Percentiles rank a stretch among this genome's conserved stretches.
Conservation (phyloP, 2,329 filamentous ascomycete species). For the Exserohilum turcica region DNA sequence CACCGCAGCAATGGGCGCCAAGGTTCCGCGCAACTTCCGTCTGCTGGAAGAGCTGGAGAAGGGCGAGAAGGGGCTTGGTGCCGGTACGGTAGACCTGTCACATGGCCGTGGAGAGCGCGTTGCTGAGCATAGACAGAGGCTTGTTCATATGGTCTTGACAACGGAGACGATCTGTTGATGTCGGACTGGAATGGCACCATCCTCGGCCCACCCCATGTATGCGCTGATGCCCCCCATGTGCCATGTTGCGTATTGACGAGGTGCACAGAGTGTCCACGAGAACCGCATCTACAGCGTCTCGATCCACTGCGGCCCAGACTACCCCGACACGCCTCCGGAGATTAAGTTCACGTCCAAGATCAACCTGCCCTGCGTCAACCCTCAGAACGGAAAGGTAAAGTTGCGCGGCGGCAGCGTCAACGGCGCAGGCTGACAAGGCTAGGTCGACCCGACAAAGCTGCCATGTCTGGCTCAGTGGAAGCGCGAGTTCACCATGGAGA, state of each 20-base stretch:
- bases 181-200: slow-evolving; percentile 99
- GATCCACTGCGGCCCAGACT: slow-evolving; percentile 89
- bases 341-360: slow-evolving; percentile 93
- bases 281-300: slow-evolving; percentile 99
- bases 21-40: slow-evolving; percentile 94
- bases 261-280: slow-evolving; percentile 82
- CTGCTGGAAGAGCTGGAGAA: slow-evolving; percentile 98
- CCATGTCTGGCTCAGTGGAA: slow-evolving; percentile 90
- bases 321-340: slow-evolving; percentile 85
- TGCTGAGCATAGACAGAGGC: slow-evolving; percentile 66
- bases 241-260: slow-evolving; percentile 5
- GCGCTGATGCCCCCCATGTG: slow-evolving; percentile 44
- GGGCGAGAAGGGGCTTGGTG: slow-evolving; percentile 95
- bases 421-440: slow-evolving; percentile 15
- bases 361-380: slow-evolving; percentile 93
- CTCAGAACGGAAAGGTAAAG: slow-evolving; percentile 71
- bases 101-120: neutral
- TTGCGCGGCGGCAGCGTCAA: neutral
- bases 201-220: slow-evolving; percentile 90
- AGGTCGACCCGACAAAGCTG: slow-evolving; percentile 83
- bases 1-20: slow-evolving; percentile 62
- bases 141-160: slow-evolving; percentile 94
- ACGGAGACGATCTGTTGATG: slow-evolving; percentile 94
- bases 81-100: slow-evolving; percentile 60
- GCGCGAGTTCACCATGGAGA: slow-evolving; percentile 93